phyloP scores from a whole-genome alignment of 1,284 basidiomycete species.

The Ustilago xerochloae region DNA sequence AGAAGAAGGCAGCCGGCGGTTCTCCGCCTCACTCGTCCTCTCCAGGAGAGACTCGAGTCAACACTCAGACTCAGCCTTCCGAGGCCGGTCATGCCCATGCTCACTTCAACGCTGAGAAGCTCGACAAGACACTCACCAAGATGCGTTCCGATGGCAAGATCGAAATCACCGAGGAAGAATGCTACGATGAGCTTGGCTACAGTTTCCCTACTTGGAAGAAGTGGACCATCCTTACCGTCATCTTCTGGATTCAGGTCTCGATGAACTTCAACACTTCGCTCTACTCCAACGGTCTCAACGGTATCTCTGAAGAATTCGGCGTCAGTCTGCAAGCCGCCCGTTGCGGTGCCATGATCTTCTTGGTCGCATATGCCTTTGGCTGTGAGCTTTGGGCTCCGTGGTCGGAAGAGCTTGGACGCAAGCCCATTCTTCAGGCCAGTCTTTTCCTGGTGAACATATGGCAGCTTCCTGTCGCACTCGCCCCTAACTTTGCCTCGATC shows the following conservation, averaged over 20 bases:
- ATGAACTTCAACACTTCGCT: constrained; percentile 69
- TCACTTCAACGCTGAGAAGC: constrained; percentile 45
- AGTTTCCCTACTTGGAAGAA: constrained; percentile 65
- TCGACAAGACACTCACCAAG: constrained; percentile 32
- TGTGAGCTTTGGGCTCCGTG: constrained; percentile 67
- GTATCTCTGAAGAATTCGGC: constrained; percentile 63
- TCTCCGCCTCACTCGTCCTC: constrained; percentile 16
- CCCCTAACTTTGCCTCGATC: constrained; percentile 64
- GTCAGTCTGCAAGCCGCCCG: constrained; percentile 69
- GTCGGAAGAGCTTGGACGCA: constrained; percentile 67
- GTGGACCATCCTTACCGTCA: constrained; percentile 68
- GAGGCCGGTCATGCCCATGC: constrained; percentile 22
- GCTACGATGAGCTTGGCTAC: constrained; percentile 56
- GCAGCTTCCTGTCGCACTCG: constrained; percentile 42
- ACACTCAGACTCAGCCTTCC: constrained; percentile 14
- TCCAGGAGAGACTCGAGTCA: constrained; percentile 14
- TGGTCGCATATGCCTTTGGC: constrained; percentile 69
- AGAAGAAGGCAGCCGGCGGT: constrained; percentile 14
- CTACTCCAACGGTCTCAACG: constrained; percentile 65
- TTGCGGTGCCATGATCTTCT: constrained; percentile 66
- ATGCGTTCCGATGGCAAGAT: constrained; percentile 48
- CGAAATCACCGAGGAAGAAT: constrained; percentile 47
- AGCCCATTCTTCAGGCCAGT: constrained; percentile 64
- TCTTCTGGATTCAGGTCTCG: constrained; percentile 68
- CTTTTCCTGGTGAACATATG: constrained; percentile 69